Percentiles rank a stretch among this genome's conserved stretches.
Evolutionary conservation across 2,329 filamentous ascomycete species (phyloP).

Genomic region (Pseudogymnoascus sp.): DNA sequence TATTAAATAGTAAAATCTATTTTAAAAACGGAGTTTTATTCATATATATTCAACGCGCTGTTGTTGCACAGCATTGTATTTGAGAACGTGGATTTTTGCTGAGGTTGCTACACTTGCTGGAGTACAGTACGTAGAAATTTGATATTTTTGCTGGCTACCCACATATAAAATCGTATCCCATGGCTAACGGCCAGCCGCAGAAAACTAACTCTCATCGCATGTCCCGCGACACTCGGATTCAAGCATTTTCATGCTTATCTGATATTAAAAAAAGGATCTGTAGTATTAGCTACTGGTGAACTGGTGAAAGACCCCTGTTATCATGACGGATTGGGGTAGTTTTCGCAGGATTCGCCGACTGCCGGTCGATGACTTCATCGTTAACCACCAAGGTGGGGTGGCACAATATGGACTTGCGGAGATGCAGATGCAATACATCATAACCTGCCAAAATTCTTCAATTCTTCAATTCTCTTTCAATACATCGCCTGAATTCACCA

Average conservation of each 20-base stretch:
- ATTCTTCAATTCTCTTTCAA: neutral
- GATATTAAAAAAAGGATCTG: neutral
- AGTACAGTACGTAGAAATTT: neutral
- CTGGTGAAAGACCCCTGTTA: neutral
- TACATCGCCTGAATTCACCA: neutral
- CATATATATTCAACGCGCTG: neutral
- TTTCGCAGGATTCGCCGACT: neutral
- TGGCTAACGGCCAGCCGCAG: neutral
- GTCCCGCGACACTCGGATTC: neutral
- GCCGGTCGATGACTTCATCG: constrained; percentile 5
- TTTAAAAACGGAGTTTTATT: neutral
- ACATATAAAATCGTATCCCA: neutral
- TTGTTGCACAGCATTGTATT: neutral
- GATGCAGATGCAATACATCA: constrained; percentile 1
- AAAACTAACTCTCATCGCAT: neutral
- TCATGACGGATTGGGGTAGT: neutral
- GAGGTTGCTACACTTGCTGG: neutral
- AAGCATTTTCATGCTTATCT: neutral
- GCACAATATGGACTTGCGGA: neutral
- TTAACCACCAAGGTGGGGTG: constrained; percentile 6
- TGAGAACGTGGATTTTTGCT: neutral
- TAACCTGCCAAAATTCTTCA: neutral
- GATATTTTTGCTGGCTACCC: constrained; percentile 2
- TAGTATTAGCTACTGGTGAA: neutral
- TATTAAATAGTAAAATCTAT: neutral